Evolutionary conservation across 1,139 yeast genomes (phyloP), one percentile per base, ranked within the genome.

Genomic region (Sugiyamaella castrensis): DNA sequence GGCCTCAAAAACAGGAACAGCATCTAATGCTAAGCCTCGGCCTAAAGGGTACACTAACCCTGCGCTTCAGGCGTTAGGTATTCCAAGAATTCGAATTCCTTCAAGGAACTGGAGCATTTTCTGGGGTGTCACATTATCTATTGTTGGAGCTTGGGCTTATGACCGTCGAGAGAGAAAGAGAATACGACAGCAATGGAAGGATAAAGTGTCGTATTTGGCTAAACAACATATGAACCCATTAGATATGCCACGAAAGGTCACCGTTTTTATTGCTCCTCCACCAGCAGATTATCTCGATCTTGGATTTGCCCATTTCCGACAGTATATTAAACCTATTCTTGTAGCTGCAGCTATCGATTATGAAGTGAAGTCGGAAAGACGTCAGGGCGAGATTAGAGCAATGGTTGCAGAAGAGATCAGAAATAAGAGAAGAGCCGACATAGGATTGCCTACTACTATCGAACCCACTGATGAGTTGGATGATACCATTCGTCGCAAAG

Each of bases 91-190:
- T 30, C 77, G 84, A 34, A 69, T 94, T 16, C 98, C 99, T 0
- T 84, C 95, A 1, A 75, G 97, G 55, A 92, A 91, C 71, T 91
- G 98, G 98, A 69, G 80, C 74, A 87, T 89, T 38, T 92, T 94
- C 67, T 86, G 96, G 89, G 66, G 83, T 0, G 80, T 86, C 8
- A 65, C 86, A 1, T 81, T 83, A 0, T 70, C 77, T 1, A 68
- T 86, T 32, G 76, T 86, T 2, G 92, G 95, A 11, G 86, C 89
- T 12, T 75, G 83, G 31, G 78, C 77, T 11, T 89, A 88, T 68
- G 98, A 94, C 67, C 83, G 84, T 58, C 74, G 78, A 53, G 77
- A 87, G 64, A 94, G 89, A 58, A 77, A 75, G 42, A 75, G 77
- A 57, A 74, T 86, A 31, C 72, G 97, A 41, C 71, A 76, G 47